Evolutionary conservation across 768 basidiomycete genomes (phyloP), one percentile per base, ranked within the genome.

Genomic region (Cyclocybe cylindracea): DNA sequence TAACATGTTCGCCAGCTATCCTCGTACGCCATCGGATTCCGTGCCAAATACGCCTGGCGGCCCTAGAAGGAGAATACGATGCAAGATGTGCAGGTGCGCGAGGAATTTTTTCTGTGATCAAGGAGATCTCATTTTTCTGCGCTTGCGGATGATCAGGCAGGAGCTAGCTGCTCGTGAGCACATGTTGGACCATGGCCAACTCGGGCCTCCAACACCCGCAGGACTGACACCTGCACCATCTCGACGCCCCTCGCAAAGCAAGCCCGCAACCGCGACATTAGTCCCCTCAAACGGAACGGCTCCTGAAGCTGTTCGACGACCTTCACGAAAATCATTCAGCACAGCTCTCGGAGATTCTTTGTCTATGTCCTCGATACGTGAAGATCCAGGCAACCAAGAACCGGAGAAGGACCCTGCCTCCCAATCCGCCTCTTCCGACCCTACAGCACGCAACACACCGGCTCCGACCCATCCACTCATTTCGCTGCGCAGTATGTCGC

Each of bases 111-210:
- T 9, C 10, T 37, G 41, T 13, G 29, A 33, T 18, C 48, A 24
- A 24, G 4, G 24, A 24, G 5, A 24, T 7, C 37, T 33, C 29
- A 29, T 8, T 14, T n/a, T 16, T 29, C 43, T 1, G 29, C 35
- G 24, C 3, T 24, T 24, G 34, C 46, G 5, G 19, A 34, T 24
- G 7, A 6, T 44, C 47, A 87, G 92, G 61, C 85, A 87, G 53
- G 91, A 93, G 60, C 78, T 98, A 10, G 94, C 94, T 1, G 82
- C 90, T 0, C 78, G 89, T n/a, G 92, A 94, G 63, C 91, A 97
- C 65, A 93, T 98, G 90, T 80, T 94, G 42, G 89, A 94, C 66
- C 93, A 95, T 60, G 88, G 87, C 4, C 88, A 91, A 61, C 70
- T 89, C 4, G 86, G 86, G 2, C 82, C 86, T 8, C 75, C 83